These are phyloP conservation scores for Blyttiomyces sp. DNA, from an alignment of 371 early-diverging fungal genomes.

Conservation along the genomic window DNA sequence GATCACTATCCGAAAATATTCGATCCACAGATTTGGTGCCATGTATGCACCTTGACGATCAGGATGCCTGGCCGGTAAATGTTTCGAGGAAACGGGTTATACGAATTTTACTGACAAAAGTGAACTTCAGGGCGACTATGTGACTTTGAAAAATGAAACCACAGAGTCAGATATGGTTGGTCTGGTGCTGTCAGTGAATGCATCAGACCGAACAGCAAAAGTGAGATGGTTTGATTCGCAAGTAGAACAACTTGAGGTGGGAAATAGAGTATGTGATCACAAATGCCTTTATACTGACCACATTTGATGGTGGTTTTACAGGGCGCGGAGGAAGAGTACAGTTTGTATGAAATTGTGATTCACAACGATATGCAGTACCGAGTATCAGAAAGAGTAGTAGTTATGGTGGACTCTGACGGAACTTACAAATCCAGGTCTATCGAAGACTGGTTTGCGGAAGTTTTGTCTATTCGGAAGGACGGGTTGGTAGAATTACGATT, in stretches of 20 bases:
- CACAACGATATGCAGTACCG: conserved; percentile 20
- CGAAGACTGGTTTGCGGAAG: conserved; percentile 46
- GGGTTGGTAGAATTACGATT: conserved; percentile 39
- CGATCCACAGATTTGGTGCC: conserved; percentile 35
- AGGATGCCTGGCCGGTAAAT: conserved; percentile 50
- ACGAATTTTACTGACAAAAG: conserved; percentile 25
- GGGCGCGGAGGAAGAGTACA: conserved; percentile 15
- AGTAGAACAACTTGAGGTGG: conserved; percentile 29
- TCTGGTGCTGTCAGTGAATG: conserved; percentile 37
- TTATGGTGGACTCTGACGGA: not conserved
- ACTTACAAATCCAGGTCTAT: too few relatives aligned
- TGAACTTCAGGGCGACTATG: conserved; percentile 1
- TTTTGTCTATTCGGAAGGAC: conserved; percentile 31
- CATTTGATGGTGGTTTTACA: too few relatives aligned
- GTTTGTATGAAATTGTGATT: conserved; percentile 16
- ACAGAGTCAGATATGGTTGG: conserved; percentile 35
- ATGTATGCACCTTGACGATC: conserved; percentile 45
- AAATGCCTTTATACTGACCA: too few relatives aligned
- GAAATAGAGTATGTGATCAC: not conserved
- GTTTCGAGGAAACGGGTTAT: conserved; percentile 32
- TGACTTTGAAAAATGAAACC: not conserved
- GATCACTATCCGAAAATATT: conserved; percentile 25
- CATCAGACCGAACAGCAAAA: conserved; percentile 34
- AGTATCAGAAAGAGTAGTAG: conserved; percentile 12
- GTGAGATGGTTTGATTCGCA: conserved; percentile 47